phyloP scores from a whole-genome alignment of 306 rosid species.

The Quercus engelmannii region DNA sequence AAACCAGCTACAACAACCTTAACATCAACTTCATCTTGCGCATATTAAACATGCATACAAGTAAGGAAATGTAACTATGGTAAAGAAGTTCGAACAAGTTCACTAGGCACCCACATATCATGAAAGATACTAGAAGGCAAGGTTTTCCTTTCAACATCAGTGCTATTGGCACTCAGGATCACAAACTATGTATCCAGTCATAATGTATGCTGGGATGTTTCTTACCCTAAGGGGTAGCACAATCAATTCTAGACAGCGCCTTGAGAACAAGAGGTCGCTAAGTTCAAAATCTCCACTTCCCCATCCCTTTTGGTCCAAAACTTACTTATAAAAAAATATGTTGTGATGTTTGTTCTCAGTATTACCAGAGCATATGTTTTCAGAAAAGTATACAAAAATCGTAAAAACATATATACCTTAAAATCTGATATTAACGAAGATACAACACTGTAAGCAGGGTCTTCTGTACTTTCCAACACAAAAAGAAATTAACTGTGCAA shows the following conservation, averaged over 20 bases:
- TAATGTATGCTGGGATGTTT: not conserved
- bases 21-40: slow-evolving; percentile 77
- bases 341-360: not conserved
- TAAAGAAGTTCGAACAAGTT: not conserved
- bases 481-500: slow-evolving; percentile 45
- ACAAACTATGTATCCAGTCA: not conserved
- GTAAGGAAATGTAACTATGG: slow-evolving; percentile 5
- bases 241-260: too few species aligned
- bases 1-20: slow-evolving; percentile 76
- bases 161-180: not conserved
- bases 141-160: not conserved
- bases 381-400: not conserved
- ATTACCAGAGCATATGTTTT: not conserved
- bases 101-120: not conserved
- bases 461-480: slow-evolving; percentile 83
- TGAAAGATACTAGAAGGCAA: slow-evolving; percentile 7
- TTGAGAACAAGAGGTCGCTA: too few species aligned
- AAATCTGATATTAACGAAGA: slow-evolving; percentile 58
- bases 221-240: too few species aligned
- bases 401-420: slow-evolving; percentile 42
- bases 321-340: too few species aligned
- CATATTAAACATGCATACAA: slow-evolving; percentile 15
- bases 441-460: slow-evolving; percentile 74
- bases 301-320: too few species aligned
- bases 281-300: too few species aligned